Base-by-base conservation (phyloP, 495 filamentous ascomycete genomes). In the Penicillium goetzii region DNA sequence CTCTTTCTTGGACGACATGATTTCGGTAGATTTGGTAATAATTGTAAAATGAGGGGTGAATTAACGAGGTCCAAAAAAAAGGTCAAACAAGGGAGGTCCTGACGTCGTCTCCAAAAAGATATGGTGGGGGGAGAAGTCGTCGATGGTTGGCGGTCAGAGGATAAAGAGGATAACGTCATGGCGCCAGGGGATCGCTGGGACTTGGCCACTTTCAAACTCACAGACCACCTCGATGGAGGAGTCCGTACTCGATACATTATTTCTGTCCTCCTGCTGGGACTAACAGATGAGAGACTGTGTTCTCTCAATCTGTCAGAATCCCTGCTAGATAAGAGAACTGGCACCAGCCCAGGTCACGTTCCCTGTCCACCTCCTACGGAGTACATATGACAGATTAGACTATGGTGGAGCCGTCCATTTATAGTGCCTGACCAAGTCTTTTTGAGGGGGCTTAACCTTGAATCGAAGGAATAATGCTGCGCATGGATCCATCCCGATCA, bases 1-100 rank as follows among this genome's bases (percentile, higher is more conserved):
- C 53, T 78, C 75, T 51, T 77, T 78, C 47, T 67, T 73, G 60
- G 74, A 74, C 56, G 68, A 68, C 73, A 76, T 79, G 55, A 64
- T 66, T 10, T 6, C 8, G 9, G 21, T 34, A 23, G 36, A 36
- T 50, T 40, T 41, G 4, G 40, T 23, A 61, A 25, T 47, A 32
- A 23, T 34, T 30, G n/a, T 25, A 41, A 53, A 38, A 28, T 4
- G 26, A 40, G 17, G 17, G 38, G 41, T 5, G 55, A 15, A 53
- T 52, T 28, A 17, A 21, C 19, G 38, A 33, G 30, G 11, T 0
- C 3, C 34, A 36, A 36, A 50, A 33, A 52, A 56, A 57, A 0
- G 10, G 34, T 12, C 45, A 19, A 40, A 38, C 17, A 36, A 57
- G 43, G 52, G 12, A 32, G 17, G n/a, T 32, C 61, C 47, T 58